phyloP scores from a whole-genome alignment of 2,329 filamentous ascomycete species.

The Trichoderma breve region DNA sequence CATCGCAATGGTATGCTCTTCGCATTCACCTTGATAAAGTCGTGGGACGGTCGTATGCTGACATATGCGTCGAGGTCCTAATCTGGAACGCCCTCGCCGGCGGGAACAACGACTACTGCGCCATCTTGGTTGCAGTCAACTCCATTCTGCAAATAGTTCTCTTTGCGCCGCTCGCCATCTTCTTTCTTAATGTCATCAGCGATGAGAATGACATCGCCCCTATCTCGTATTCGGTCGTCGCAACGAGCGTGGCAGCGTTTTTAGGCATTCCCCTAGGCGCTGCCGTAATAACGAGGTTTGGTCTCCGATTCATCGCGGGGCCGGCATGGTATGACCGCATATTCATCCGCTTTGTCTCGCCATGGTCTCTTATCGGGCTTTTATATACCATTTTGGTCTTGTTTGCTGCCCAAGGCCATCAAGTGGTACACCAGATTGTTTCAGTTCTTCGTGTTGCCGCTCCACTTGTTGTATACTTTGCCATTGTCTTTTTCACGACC shows the following conservation, averaged over 20 bases:
- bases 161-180: conserved; percentile 65
- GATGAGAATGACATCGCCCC: conserved; percentile 34
- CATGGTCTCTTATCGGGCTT: conserved; percentile 77
- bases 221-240: conserved; percentile 64
- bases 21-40: not conserved
- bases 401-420: conserved; percentile 76
- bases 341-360: conserved; percentile 69
- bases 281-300: conserved; percentile 71
- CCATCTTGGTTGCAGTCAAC: conserved; percentile 73
- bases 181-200: conserved; percentile 70
- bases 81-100: conserved; percentile 72
- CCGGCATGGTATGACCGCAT: conserved; percentile 62
- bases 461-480: conserved; percentile 79
- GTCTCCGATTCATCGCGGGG: conserved; percentile 54
- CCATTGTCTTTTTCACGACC: conserved; percentile 69
- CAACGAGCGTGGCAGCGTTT: conserved; percentile 79
- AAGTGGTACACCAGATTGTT: conserved; percentile 79
- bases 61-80: conserved; percentile 35
- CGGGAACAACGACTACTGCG: conserved; percentile 79
- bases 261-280: conserved; percentile 80
- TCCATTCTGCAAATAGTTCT: conserved; percentile 72
- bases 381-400: conserved; percentile 84
- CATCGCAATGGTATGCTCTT: conserved; percentile 71
- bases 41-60: not conserved
- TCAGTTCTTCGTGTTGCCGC: conserved; percentile 78